A percentile compares a stretch with the other conserved stretches of the same genome.
phyloP scores from a whole-genome alignment of 371 early-diverging fungal genomes.

The Coemansia sp. region DNA sequence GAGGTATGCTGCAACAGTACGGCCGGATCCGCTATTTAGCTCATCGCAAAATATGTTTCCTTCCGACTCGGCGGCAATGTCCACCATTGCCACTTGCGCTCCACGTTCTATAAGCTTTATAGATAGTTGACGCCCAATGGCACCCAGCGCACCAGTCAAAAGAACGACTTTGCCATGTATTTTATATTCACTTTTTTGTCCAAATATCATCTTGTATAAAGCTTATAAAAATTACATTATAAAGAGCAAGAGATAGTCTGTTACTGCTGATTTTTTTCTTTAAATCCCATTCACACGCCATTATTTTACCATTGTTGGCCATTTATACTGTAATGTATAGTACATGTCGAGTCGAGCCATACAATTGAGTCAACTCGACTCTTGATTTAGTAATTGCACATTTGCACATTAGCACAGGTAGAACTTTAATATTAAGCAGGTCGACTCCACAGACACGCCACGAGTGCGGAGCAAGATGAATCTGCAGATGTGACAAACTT shows the following conservation, averaged over 20 bases:
- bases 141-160: not conserved
- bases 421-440: too few relatives aligned
- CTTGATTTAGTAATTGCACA: too few relatives aligned
- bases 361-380: too few relatives aligned
- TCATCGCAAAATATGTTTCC: slow-evolving; percentile 5
- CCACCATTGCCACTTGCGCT: slow-evolving; percentile 27
- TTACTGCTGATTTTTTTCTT: not conserved
- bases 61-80: slow-evolving; percentile 4
- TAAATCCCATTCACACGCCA: not conserved
- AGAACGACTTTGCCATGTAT: not conserved
- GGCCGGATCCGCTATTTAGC: slow-evolving; percentile 7
- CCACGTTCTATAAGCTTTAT: slow-evolving; percentile 15
- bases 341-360: too few relatives aligned
- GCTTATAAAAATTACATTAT: not conserved
- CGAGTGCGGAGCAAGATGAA: too few relatives aligned
- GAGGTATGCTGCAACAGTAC: slow-evolving; percentile 12
- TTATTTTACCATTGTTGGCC: not conserved
- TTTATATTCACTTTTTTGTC: not conserved
- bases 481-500: too few relatives aligned
- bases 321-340: too few relatives aligned
- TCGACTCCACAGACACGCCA: too few relatives aligned
- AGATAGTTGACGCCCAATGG: not conserved
- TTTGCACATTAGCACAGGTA: too few relatives aligned
- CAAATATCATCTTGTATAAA: not conserved
- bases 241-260: not conserved